phyloP scores from a whole-genome alignment of 1,139 yeast species.

The Geotrichum restrictum region DNA sequence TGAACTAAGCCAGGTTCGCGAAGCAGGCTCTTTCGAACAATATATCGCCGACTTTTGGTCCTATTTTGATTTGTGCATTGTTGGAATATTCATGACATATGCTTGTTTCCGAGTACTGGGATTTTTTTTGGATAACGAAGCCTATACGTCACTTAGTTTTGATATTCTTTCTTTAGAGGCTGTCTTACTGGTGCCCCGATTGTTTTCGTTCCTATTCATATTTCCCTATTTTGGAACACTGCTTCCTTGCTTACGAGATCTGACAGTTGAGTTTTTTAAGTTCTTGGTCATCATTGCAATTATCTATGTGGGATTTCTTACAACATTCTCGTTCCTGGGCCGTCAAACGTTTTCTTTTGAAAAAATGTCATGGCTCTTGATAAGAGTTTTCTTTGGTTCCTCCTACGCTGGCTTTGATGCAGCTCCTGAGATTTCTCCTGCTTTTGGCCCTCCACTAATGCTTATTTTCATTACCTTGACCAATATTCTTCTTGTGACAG shows the following conservation, averaged over 20 bases:
- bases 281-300: slow-evolving; percentile 35
- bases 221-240: slow-evolving; percentile 38
- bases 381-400: slow-evolving; percentile 37
- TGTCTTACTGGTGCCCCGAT: slow-evolving; percentile 35
- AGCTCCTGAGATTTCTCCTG: slow-evolving; percentile 33
- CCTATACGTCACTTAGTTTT: slow-evolving; percentile 29
- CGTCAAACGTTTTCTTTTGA: slow-evolving; percentile 31
- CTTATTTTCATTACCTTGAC: slow-evolving; percentile 33
- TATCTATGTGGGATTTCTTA: slow-evolving; percentile 36
- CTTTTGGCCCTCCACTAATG: slow-evolving; percentile 37
- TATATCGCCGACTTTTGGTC: slow-evolving; percentile 37
- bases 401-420: slow-evolving; percentile 36
- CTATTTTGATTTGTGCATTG: slow-evolving; percentile 33
- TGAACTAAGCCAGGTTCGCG: slow-evolving; percentile 35
- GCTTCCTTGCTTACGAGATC: slow-evolving; percentile 35
- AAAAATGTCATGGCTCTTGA: slow-evolving; percentile 36
- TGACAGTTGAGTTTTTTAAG: slow-evolving; percentile 36
- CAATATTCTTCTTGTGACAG: slow-evolving; percentile 35
- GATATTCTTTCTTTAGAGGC: slow-evolving; percentile 37
- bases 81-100: slow-evolving; percentile 31
- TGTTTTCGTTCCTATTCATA: slow-evolving; percentile 35
- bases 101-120: slow-evolving; percentile 28
- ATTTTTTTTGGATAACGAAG: slow-evolving; percentile 22
- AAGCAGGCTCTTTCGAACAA: slow-evolving; percentile 33
- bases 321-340: slow-evolving; percentile 38